Percentiles rank a stretch among this genome's conserved stretches.
Conservation (phyloP, 306 rosid genomes). For the Carpinus viminea region DNA sequence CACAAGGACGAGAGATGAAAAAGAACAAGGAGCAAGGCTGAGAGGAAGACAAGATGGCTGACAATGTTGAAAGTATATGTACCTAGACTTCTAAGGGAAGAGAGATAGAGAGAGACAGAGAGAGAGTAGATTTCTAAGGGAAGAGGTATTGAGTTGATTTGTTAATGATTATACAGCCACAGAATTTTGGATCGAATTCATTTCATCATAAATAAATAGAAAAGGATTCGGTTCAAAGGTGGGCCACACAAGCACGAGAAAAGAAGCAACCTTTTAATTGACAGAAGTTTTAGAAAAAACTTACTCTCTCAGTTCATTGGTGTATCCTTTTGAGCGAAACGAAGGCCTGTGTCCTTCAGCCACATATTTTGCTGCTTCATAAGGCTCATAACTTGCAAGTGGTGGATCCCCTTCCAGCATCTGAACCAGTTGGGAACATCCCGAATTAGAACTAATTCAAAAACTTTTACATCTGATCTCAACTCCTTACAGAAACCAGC, state of each 20-base stretch:
- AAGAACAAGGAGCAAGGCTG: neutral
- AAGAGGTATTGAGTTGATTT: neutral
- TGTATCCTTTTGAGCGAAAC: conserved; percentile 61
- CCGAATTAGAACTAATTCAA: conserved; percentile 25
- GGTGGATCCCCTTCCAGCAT: conserved; percentile 97
- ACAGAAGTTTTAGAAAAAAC: conserved; percentile 27
- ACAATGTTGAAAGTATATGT: neutral
- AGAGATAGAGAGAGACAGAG: neutral
- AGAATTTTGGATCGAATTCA: neutral
- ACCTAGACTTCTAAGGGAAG: neutral
- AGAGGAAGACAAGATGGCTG: neutral
- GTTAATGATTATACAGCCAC: neutral
- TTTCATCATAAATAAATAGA: neutral
- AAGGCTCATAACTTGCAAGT: conserved; percentile 72
- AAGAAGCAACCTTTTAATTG: conserved; percentile 2
- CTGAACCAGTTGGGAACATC: conserved; percentile 49
- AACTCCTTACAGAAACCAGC: conserved; percentile 11
- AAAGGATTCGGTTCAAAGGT: neutral
- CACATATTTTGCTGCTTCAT: conserved; percentile 82
- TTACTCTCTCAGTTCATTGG: conserved; percentile 69
- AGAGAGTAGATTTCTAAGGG: neutral
- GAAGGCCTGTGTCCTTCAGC: conserved; percentile 85
- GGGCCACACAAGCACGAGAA: neutral
- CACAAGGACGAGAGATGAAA: neutral
- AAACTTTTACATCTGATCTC: conserved; percentile 16